These are phyloP conservation scores for Penicillium paradoxum DNA, from an alignment of 495 filamentous ascomycete species.

Conservation along the genomic window DNA sequence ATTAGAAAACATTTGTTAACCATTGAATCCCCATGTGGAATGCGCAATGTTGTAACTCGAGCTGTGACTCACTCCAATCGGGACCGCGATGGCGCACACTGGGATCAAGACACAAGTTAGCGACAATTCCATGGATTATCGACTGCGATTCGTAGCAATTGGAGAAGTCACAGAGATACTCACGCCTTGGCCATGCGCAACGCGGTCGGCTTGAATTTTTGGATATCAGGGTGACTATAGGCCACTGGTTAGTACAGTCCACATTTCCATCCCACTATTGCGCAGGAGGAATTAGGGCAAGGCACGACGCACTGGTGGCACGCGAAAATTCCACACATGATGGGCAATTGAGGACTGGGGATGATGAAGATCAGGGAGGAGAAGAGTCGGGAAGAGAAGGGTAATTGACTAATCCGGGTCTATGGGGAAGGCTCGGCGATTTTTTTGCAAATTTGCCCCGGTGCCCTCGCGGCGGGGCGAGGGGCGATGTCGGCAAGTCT, in stretches of 20 bases:
- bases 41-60: slow-evolving; percentile 7
- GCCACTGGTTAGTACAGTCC: slow-evolving; percentile 20
- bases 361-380: slow-evolving; percentile 11
- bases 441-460: slow-evolving; percentile 25
- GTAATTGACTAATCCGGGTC: slow-evolving; percentile 21
- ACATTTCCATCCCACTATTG: background rate
- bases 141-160: slow-evolving; percentile 2
- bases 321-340: slow-evolving; percentile 83
- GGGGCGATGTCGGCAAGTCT: slow-evolving; percentile 42
- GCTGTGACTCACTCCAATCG: slow-evolving; percentile 85
- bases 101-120: slow-evolving; percentile 17
- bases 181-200: slow-evolving; percentile 94
- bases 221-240: slow-evolving; percentile 84
- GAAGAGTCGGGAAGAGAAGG: slow-evolving; percentile 9
- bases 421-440: slow-evolving; percentile 20
- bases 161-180: slow-evolving; percentile 29
- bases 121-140: slow-evolving; percentile 35
- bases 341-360: slow-evolving; percentile 28
- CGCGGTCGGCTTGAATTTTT: slow-evolving; percentile 94
- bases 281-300: slow-evolving; percentile 11
- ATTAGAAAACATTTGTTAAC: slow-evolving; percentile 18
- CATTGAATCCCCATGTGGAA: background rate
- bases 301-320: slow-evolving; percentile 70
- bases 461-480: slow-evolving; percentile 26
- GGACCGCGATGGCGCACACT: slow-evolving; percentile 95